phyloP scores from a whole-genome alignment of 805 yeast genomes.

The Candida cerambycidarum region DNA sequence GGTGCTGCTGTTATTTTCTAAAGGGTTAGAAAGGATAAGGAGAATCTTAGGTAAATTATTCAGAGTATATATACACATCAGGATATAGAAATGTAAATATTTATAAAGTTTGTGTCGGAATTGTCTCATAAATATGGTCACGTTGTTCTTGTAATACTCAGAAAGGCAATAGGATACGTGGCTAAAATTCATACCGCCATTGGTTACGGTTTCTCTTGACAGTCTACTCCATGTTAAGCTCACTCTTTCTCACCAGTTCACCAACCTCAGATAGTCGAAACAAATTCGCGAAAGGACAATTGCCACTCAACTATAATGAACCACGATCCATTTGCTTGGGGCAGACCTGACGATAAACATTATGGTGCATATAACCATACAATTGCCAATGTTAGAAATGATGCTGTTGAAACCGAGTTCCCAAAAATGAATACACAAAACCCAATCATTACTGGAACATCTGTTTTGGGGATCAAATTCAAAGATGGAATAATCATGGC shows the following conservation, averaged over 20 bases:
- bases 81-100: no score
- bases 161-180: no score
- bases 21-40: no score
- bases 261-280: no score
- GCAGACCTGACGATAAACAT: constrained; percentile 80
- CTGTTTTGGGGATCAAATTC: constrained; percentile 89
- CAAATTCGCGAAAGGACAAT: not conserved
- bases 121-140: no score
- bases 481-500: constrained; percentile 90
- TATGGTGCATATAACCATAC: constrained; percentile 79
- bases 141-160: no score
- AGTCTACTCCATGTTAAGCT: not conserved
- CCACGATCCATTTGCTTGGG: constrained; percentile 95
- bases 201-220: no score
- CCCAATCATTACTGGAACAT: constrained; percentile 95
- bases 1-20: constrained; percentile 68
- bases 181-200: no score
- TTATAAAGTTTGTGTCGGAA: no score
- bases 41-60: not conserved
- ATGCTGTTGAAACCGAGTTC: constrained; percentile 29
- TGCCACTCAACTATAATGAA: constrained; percentile 55
- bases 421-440: constrained; percentile 88
- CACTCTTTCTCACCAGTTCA: no score
- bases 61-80: no score
- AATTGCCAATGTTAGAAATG: constrained; percentile 62